A percentile compares a stretch with the other conserved stretches of the same genome.
These are phyloP conservation scores for Cordyceps cateniannulata DNA, from an alignment of 2,329 filamentous ascomycete genomes.

Conservation along the genomic window DNA sequence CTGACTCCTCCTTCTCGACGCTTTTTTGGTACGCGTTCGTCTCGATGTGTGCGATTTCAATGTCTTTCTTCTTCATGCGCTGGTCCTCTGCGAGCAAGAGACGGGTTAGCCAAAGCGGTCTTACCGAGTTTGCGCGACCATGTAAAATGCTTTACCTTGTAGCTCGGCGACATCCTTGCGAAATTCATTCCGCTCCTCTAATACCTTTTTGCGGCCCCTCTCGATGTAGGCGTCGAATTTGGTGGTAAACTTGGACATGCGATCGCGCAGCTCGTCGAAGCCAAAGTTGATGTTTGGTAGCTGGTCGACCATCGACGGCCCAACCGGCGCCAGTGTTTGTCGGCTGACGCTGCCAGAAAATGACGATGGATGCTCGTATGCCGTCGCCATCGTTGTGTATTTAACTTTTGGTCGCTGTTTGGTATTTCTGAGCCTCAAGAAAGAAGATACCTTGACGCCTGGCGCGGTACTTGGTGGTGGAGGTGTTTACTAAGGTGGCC, in stretches of 20 bases:
- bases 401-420: background rate
- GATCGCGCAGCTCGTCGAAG: slow-evolving; percentile 89
- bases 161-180: slow-evolving; percentile 83
- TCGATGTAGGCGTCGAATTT: slow-evolving; percentile 94
- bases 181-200: slow-evolving; percentile 93
- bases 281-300: slow-evolving; percentile 91
- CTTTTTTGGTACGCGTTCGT: slow-evolving; percentile 64
- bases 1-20: slow-evolving; percentile 68
- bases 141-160: slow-evolving; percentile 73
- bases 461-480: background rate
- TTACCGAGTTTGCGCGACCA: too few species aligned
- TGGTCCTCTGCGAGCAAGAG: slow-evolving; percentile 59
- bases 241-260: slow-evolving; percentile 87
- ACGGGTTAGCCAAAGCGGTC: background rate
- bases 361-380: slow-evolving; percentile 63
- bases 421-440: background rate
- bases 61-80: slow-evolving; percentile 79
- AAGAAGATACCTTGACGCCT: background rate
- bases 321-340: slow-evolving; percentile 50
- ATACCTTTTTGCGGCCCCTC: slow-evolving; percentile 76
- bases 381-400: slow-evolving; percentile 44
- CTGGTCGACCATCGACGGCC: slow-evolving; percentile 64
- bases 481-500: slow-evolving; percentile 16
- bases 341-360: slow-evolving; percentile 57
- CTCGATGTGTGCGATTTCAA: slow-evolving; percentile 73